A percentile compares a stretch with the other conserved stretches of the same genome.
These are phyloP conservation scores for Cryptosporidium canis DNA, from an alignment of 169 alveolate genomes.

Conservation along the genomic window DNA sequence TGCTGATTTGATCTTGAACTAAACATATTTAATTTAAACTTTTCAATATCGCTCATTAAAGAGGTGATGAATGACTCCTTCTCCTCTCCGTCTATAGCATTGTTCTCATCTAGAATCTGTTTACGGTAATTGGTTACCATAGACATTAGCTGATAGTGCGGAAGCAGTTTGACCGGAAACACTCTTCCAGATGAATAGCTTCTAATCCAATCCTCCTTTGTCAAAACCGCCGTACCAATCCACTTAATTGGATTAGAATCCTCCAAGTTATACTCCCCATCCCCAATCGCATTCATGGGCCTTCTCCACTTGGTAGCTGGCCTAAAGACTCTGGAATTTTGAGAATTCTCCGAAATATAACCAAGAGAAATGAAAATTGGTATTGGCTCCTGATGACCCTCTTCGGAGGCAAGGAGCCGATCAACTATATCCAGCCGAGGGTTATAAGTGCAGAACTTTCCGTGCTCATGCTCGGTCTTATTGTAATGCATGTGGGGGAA, in stretches of 20 bases:
- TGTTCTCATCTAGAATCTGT: slow-evolving; percentile 15
- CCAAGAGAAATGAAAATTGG: slow-evolving; percentile 62
- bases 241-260: slow-evolving; percentile 15
- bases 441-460: neutral
- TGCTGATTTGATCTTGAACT: neutral
- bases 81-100: neutral
- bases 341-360: slow-evolving; percentile 24
- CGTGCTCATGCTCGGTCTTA: neutral
- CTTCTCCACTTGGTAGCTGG: slow-evolving; percentile 70
- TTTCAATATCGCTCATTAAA: slow-evolving; percentile 24
- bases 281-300: slow-evolving; percentile 67
- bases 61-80: neutral
- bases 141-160: slow-evolving; percentile 37
- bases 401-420: neutral
- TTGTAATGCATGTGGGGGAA: slow-evolving; percentile 28
- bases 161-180: slow-evolving; percentile 12
- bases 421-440: neutral
- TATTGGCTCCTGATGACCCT: slow-evolving; percentile 19
- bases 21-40: neutral
- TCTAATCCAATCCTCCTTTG: slow-evolving; percentile 57
- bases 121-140: neutral
- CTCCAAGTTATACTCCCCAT: slow-evolving; percentile 22
- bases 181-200: slow-evolving; percentile 10
- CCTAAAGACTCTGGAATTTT: slow-evolving; percentile 23
- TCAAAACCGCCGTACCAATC: slow-evolving; percentile 51